These are phyloP conservation scores for Suhomyces pyralidae DNA, from an alignment of 805 yeast genomes.

Conservation along the genomic window DNA sequence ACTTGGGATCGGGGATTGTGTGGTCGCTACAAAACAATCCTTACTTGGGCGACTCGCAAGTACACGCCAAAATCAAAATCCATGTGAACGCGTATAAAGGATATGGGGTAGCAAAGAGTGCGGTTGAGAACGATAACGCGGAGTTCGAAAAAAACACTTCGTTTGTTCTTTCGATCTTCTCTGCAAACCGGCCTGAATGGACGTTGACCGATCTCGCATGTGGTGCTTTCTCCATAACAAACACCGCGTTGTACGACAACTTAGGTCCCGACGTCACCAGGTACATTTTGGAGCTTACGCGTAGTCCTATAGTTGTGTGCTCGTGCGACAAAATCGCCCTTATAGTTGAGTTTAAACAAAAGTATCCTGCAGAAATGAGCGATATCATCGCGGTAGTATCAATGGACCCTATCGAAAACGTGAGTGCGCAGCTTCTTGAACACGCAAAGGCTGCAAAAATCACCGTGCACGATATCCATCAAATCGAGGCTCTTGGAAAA, in stretches of 20 bases:
- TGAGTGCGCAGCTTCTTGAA: conserved; percentile 9
- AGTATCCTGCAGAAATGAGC: conserved; percentile 12
- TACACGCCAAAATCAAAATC: conserved; percentile 26
- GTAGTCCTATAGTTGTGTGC: conserved; percentile 16
- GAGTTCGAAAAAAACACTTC: conserved; percentile 10
- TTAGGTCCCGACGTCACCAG: conserved; percentile 17
- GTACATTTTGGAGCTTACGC: conserved; percentile 18
- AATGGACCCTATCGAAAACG: conserved; percentile 22
- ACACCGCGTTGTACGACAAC: conserved; percentile 21
- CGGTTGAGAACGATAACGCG: conserved; percentile 4
- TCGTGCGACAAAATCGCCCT: conserved; percentile 15
- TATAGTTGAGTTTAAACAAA: conserved; percentile 12
- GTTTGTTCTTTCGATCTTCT: conserved; percentile 18
- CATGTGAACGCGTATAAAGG: conserved; percentile 19
- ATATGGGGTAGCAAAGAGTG: conserved; percentile 9
- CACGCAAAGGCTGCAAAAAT: conserved; percentile 23
- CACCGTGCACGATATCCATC: conserved; percentile 29
- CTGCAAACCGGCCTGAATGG: conserved; percentile 20
- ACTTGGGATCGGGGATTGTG: conserved; percentile 55
- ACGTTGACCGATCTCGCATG: conserved; percentile 15
- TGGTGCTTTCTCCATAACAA: conserved; percentile 16
- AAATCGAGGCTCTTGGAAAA: conserved; percentile 31
- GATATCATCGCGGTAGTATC: conserved; percentile 21
- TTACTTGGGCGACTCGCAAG: conserved; percentile 16
- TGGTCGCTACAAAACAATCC: conserved; percentile 27